Evolutionary conservation across 2,329 filamentous ascomycete genomes (phyloP).

Genomic region (Aspergillus hortae): DNA sequence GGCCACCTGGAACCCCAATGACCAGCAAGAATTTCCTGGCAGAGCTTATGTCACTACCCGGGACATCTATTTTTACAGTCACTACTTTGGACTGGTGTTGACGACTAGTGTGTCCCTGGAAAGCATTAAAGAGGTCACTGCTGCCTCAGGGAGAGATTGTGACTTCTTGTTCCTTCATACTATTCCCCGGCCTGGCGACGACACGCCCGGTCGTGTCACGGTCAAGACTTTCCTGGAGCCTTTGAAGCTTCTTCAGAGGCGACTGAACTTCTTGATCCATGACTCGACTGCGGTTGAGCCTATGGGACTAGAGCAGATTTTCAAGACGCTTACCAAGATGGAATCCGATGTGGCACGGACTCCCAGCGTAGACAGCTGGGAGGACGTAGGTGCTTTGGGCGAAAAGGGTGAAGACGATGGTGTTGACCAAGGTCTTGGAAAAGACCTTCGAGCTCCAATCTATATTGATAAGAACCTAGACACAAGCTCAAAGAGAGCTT

Average conservation of each 20-base stretch:
- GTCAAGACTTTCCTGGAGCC: slow-evolving; percentile 94
- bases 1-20: slow-evolving; percentile 79
- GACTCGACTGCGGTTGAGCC: slow-evolving; percentile 71
- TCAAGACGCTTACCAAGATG: slow-evolving; percentile 70
- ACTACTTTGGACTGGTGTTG: slow-evolving; percentile 85
- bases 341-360: slow-evolving; percentile 63
- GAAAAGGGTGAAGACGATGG: slow-evolving; percentile 48
- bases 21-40: slow-evolving; percentile 73
- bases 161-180: slow-evolving; percentile 88
- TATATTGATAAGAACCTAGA: slow-evolving; percentile 62
- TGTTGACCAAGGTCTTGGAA: slow-evolving; percentile 34
- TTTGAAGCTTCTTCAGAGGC: slow-evolving; percentile 72
- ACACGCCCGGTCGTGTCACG: slow-evolving; percentile 69
- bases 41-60: slow-evolving; percentile 83
- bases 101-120: slow-evolving; percentile 73
- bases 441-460: slow-evolving; percentile 55
- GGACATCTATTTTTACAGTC: slow-evolving; percentile 93
- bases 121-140: slow-evolving; percentile 82
- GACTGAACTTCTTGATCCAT: slow-evolving; percentile 80
- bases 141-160: slow-evolving; percentile 82
- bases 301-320: slow-evolving; percentile 64
- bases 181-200: slow-evolving; percentile 59
- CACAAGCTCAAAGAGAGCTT: slow-evolving; percentile 36
- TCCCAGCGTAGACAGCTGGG: slow-evolving; percentile 85
- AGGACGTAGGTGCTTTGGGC: slow-evolving; percentile 69